phyloP scores from a whole-genome alignment of 2,329 filamentous ascomycete species.

The Cordyceps farinosa region DNA sequence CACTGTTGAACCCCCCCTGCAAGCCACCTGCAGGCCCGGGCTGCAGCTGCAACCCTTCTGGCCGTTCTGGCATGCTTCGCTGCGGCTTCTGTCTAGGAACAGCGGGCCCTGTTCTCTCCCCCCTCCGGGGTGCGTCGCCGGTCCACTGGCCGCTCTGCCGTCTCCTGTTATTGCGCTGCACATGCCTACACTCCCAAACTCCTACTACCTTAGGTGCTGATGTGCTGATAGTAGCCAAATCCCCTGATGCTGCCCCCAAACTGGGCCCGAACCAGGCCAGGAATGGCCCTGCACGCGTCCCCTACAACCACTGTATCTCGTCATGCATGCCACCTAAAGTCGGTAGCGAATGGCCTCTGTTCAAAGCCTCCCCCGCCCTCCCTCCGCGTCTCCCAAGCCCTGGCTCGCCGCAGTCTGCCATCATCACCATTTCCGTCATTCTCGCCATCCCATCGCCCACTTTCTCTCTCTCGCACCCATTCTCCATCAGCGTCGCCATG shows the following conservation, averaged over 20 bases:
- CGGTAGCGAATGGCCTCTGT: no score
- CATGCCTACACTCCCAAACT: no score
- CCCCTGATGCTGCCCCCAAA: no score
- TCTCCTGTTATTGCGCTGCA: neutral
- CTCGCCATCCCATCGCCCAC: neutral
- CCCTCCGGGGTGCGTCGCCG: no score
- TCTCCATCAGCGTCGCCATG: neutral
- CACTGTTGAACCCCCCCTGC: no score
- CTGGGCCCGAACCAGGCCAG: no score
- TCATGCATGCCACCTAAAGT: no score
- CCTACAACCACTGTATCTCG: no score
- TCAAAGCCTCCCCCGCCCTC: neutral
- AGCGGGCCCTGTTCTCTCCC: neutral
- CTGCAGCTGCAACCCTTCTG: neutral
- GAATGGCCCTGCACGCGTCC: no score
- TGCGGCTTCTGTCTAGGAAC: slow-evolving; percentile 4
- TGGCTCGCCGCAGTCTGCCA: slow-evolving; percentile 2
- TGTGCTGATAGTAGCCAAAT: no score
- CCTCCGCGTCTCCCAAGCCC: neutral
- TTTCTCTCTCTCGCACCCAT: neutral
- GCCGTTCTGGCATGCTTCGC: neutral
- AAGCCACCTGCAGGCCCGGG: slow-evolving; percentile 2
- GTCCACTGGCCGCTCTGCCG: no score
- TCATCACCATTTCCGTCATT: neutral
- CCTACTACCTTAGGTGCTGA: no score